These are phyloP conservation scores for Rutstroemia sydowiana DNA, from an alignment of 2,329 filamentous ascomycete genomes.

Conservation along the genomic window DNA sequence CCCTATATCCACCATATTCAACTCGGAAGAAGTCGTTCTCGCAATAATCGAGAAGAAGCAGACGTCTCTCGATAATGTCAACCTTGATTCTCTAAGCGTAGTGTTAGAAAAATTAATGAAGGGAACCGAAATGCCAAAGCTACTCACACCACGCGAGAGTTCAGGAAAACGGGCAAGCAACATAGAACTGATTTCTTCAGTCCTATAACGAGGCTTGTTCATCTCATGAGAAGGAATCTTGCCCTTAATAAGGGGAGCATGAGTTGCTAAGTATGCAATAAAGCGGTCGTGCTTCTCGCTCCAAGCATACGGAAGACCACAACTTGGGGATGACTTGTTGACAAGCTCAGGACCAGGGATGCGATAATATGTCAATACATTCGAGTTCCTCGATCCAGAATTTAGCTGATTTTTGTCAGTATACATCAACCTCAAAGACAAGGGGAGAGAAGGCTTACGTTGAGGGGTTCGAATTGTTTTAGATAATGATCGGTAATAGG, in stretches of 20 bases:
- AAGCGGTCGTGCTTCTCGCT: constrained; percentile 9
- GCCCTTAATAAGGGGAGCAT: constrained; percentile 5
- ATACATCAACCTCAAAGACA: background rate
- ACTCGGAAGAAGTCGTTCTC: constrained; percentile 8
- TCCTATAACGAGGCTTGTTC: background rate
- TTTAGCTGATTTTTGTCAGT: background rate
- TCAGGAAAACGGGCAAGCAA: constrained; percentile 3
- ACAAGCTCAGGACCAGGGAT: constrained; percentile 7
- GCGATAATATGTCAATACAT: constrained; percentile 3
- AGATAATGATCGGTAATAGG: background rate
- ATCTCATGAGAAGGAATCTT: constrained; percentile 7
- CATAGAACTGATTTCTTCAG: background rate
- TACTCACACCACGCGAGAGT: background rate
- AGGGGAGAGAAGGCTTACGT: background rate
- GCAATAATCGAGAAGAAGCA: constrained; percentile 4
- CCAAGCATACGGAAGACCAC: constrained; percentile 7
- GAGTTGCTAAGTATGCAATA: constrained; percentile 10
- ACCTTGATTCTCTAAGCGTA: constrained; percentile 4
- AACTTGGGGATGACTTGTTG: constrained; percentile 6
- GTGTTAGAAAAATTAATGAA: background rate
- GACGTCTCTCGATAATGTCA: background rate
- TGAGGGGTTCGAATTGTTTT: background rate
- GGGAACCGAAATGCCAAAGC: background rate
- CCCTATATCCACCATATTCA: constrained; percentile 6
- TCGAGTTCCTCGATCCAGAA: background rate